These are phyloP conservation scores for Ziziphus jujuba DNA, from an alignment of 306 rosid species.

Conservation along the genomic window DNA sequence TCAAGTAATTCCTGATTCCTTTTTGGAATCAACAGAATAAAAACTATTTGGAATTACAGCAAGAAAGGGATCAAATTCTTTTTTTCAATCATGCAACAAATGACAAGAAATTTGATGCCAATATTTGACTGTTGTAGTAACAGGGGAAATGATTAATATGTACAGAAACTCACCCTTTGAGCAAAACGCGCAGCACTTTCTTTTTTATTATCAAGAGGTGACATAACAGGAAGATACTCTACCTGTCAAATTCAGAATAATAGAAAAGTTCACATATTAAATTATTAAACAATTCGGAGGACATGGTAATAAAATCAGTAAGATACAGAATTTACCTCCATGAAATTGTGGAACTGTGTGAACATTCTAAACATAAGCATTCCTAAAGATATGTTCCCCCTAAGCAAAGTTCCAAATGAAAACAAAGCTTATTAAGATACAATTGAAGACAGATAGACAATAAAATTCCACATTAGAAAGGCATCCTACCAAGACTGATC, in stretches of 20 bases:
- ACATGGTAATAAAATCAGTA: background rate
- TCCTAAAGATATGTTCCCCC: conserved; percentile 83
- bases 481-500: conserved; percentile 90
- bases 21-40: no score
- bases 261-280: conserved; percentile 16
- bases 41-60: no score
- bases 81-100: background rate
- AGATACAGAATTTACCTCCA: conserved; percentile 58
- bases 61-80: no score
- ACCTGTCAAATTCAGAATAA: conserved; percentile 58
- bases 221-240: conserved; percentile 88
- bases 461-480: conserved; percentile 22
- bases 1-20: no score
- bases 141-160: background rate
- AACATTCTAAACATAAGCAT: conserved; percentile 94
- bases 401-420: conserved; percentile 29
- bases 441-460: conserved; percentile 24
- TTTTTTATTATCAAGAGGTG: conserved; percentile 60
- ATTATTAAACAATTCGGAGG: conserved; percentile 10
- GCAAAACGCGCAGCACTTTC: conserved; percentile 74
- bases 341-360: conserved; percentile 92
- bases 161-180: conserved; percentile 64
- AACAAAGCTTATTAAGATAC: conserved; percentile 17
- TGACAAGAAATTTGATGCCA: background rate
- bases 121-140: background rate